Base-by-base conservation (phyloP, 257 asterid species). In the Salvia miltiorrhiza region DNA sequence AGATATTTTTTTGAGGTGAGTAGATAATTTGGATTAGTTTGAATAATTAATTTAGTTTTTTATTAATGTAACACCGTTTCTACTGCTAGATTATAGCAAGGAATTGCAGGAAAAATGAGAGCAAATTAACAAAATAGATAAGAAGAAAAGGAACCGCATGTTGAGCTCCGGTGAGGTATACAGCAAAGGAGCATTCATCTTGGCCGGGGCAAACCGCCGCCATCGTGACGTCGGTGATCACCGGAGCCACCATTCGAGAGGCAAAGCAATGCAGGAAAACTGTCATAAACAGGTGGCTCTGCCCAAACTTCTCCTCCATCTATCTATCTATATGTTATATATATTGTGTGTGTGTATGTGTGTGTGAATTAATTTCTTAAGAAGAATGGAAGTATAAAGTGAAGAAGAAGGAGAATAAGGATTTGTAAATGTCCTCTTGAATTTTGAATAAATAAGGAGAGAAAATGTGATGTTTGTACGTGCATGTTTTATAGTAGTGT, bases 131-230 rank as follows among this genome's bases (percentile, higher is more conserved):
- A 4, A 26, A 26, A 4, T 1, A 26, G 4, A 26, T 26, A 26
- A 26, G 30, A 26, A 26, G 1, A 14, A 6, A 1, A n/a, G 1
- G 3, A 26, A 40, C 65, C 84, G 82, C 95, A 55, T 86, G 85
- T 54, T 89, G 96, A 73, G 85, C 86, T 39, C 97, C 97, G 23
- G 92, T 77, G 79, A 92, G 90, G 66, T 92, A 89, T 12, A 92
- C 86, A 44, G 97, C 95, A 6, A 86, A 58, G 0, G 96, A 89
- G 66, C 97, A 89, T 73, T 88, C 78, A 28, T 87, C 82, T 77
- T 88, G 48, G 40, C 91, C 95, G 59, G 97, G 95, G 23, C 97
- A 91, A 32, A 91, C 76, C 13, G 94, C 97, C 1, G 88, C 74
- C 91, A 92, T 73, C 0, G 93, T 81, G 47, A 89, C 86, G 86